Evolutionary conservation across 2,329 filamentous ascomycete species (phyloP).

Genomic region (Blumeriella jaapii): DNA sequence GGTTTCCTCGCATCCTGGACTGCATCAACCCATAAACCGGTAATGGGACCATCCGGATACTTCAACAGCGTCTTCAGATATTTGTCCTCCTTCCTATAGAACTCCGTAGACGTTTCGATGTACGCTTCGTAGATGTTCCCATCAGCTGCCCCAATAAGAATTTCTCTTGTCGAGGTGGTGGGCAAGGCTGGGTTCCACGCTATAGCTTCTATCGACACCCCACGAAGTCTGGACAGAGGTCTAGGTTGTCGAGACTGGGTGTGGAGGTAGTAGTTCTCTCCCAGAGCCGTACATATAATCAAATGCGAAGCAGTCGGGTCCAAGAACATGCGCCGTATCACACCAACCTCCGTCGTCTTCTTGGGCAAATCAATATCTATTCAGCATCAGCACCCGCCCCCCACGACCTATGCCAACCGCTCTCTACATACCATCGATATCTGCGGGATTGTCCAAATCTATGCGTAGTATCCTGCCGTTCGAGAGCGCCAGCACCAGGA

Average conservation of each 20-base stretch:
- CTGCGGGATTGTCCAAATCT: constrained; percentile 82
- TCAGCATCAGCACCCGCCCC: constrained; percentile 2
- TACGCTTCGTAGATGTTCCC: constrained; percentile 92
- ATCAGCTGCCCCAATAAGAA: constrained; percentile 82
- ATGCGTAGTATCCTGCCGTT: constrained; percentile 90
- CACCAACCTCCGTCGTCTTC: constrained; percentile 78
- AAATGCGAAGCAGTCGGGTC: constrained; percentile 94
- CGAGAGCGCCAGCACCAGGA: constrained; percentile 81
- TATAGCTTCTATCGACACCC: constrained; percentile 76
- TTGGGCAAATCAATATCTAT: constrained; percentile 93
- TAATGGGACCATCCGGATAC: constrained; percentile 69
- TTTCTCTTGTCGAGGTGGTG: constrained; percentile 89
- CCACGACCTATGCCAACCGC: background rate
- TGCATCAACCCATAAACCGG: constrained; percentile 74
- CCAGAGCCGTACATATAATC: constrained; percentile 78
- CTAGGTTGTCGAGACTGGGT: constrained; percentile 86
- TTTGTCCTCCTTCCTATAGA: constrained; percentile 90
- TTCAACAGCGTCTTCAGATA: constrained; percentile 79
- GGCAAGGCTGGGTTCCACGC: constrained; percentile 92
- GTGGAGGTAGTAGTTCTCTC: constrained; percentile 97
- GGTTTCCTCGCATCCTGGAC: constrained; percentile 44
- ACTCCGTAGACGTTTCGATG: constrained; percentile 88
- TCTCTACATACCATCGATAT: constrained; percentile 65
- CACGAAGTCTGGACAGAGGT: constrained; percentile 68
- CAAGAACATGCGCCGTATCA: constrained; percentile 93